Evolutionary conservation across 768 basidiomycete species (phyloP), one percentile per base, ranked within the genome.

Genomic region (Mycena alexandri): DNA sequence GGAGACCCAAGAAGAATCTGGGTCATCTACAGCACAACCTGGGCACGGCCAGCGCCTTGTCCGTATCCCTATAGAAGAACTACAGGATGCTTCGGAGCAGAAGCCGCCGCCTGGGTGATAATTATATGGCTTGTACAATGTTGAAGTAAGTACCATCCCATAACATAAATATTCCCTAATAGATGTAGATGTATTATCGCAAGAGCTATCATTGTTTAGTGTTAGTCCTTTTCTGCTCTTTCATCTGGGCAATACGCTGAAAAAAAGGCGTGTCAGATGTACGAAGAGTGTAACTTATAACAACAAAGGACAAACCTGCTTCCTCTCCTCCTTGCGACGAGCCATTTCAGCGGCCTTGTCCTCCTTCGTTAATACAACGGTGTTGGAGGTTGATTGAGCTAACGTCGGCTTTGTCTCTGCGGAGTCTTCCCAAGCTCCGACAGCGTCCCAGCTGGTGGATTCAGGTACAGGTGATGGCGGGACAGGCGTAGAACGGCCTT

Each of bases 311-410:
- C 87, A 21, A 60, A 94, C 94, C 83, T 94, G 89, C 77, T 92
- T 95, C 50, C 97, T 82, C 77, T 98, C 97, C 76, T 98, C 96
- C 75, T 96, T 92, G 65, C 96, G 84, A 69, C 92, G 83, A 10
- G 92, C 92, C 90, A 98, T 92, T 81, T 98, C 95, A n/a, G 89
- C 90, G 2, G 93, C 93, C 78, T 93, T 97, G 72, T 96, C 95
- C 77, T 98, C 97, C 77, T 95, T 98, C 29, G 87, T 86, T 85
- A 95, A 83, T 1, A 77, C 78, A 29, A 86, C 78, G 61, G 83
- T 80, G 25, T 74, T 71, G 2, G 79, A 61, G n/a, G 74, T 53
- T n/a, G 76, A 62, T 11, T 69, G 42, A 42, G 75, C 65, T 1
- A 72, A 61, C n/a, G 71, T 29, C n/a, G 71, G 54, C 21, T 72